Percentiles rank a stretch among this genome's conserved stretches.
These are phyloP conservation scores for Senna tora DNA, from an alignment of 306 rosid species.

Conservation along the genomic window DNA sequence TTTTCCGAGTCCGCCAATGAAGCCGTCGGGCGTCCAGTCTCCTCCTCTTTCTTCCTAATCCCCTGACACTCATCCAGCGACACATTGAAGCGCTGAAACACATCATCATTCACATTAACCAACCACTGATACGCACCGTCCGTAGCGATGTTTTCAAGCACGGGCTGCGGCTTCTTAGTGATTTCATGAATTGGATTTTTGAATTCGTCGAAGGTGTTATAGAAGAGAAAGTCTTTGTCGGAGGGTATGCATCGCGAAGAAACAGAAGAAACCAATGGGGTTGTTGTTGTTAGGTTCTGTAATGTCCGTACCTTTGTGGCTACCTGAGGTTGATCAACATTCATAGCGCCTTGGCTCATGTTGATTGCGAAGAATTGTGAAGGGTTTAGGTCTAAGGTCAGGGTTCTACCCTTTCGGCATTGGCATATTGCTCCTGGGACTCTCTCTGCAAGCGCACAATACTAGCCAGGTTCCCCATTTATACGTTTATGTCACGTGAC, in stretches of 20 bases:
- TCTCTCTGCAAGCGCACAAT: not conserved
- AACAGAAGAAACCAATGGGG: slow-evolving; percentile 58
- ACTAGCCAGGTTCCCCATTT: not conserved
- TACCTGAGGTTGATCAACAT: slow-evolving; percentile 51
- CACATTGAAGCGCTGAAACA: slow-evolving; percentile 61
- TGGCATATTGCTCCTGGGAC: not conserved
- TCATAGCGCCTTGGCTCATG: slow-evolving; percentile 48
- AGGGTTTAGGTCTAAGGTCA: slow-evolving; percentile 31
- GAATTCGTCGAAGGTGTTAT: slow-evolving; percentile 71
- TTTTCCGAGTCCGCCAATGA: slow-evolving; percentile 43
- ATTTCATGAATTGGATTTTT: slow-evolving; percentile 55
- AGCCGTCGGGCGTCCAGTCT: slow-evolving; percentile 38
- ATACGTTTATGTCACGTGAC: slow-evolving; percentile 23
- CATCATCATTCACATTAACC: slow-evolving; percentile 73
- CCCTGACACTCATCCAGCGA: slow-evolving; percentile 66
- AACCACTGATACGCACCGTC: slow-evolving; percentile 81
- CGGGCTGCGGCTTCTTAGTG: slow-evolving; percentile 56
- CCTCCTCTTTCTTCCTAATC: slow-evolving; percentile 55
- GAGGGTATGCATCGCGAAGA: slow-evolving; percentile 70
- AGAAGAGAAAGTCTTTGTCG: slow-evolving; percentile 68
- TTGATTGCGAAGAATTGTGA: slow-evolving; percentile 5
- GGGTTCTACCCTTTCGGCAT: slow-evolving; percentile 40
- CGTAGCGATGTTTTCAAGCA: slow-evolving; percentile 64
- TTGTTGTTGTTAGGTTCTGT: slow-evolving; percentile 41
- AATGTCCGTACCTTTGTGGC: slow-evolving; percentile 43